Conservation (phyloP, 1,284 basidiomycete genomes). For the Ceraceosorus bombacis region DNA sequence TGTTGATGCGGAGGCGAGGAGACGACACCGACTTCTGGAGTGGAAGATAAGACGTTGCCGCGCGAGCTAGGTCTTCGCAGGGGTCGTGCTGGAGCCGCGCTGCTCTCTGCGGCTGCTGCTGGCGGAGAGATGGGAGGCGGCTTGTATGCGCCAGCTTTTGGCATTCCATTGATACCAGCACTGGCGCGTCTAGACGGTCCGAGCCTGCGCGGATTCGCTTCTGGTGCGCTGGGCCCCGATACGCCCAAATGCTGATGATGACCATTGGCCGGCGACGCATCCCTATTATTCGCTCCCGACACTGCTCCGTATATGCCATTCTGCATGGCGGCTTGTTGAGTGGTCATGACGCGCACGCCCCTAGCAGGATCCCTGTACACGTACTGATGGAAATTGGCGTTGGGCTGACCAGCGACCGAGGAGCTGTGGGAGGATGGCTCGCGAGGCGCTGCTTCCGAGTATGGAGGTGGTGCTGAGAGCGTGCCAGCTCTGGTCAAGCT, state of each 20-base stretch:
- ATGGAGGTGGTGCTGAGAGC: conserved; percentile 30
- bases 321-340: conserved; percentile 13
- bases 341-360: conserved; percentile 35
- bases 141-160: background rate
- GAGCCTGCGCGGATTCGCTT: conserved; percentile 17
- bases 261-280: no score
- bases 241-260: no score
- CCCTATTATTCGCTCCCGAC: no score
- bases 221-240: conserved; percentile 18
- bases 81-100: conserved; percentile 1
- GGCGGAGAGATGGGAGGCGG: background rate
- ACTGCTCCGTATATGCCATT: no score
- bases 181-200: background rate
- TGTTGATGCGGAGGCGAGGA: background rate
- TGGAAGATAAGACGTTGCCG: no score
- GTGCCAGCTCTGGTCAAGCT: conserved; percentile 24
- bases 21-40: no score
- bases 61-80: no score
- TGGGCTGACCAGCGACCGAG: conserved; percentile 42
- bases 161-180: background rate
- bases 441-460: conserved; percentile 28
- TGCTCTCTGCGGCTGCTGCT: conserved; percentile 3
- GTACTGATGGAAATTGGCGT: conserved; percentile 41
- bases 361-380: conserved; percentile 35
- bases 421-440: conserved; percentile 46